phyloP scores from a whole-genome alignment of 2,329 filamentous ascomycete genomes.

The Cladosporium halotolerans region DNA sequence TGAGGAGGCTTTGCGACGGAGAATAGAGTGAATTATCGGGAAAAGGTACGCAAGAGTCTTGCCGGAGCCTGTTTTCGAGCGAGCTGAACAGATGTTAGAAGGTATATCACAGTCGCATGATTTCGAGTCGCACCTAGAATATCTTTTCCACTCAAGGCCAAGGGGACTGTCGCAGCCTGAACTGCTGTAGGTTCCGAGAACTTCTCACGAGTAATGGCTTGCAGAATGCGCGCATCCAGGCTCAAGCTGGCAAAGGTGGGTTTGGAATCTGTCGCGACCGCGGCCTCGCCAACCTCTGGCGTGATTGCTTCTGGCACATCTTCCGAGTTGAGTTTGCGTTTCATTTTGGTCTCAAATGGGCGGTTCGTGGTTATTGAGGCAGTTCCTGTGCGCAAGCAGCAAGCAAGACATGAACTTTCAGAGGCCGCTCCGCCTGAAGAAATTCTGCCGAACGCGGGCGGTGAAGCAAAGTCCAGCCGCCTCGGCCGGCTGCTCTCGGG shows the following conservation, averaged over 20 bases:
- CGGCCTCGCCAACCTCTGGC: slow-evolving; percentile 13
- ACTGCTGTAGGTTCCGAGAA: slow-evolving; percentile 84
- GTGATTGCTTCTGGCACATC: slow-evolving; percentile 37
- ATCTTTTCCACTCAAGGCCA: slow-evolving; percentile 81
- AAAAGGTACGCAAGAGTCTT: slow-evolving; percentile 96
- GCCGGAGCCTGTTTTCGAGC: slow-evolving; percentile 89
- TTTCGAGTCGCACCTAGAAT: slow-evolving; percentile 52
- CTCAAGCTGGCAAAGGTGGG: slow-evolving; percentile 67
- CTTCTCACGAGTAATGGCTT: slow-evolving; percentile 76
- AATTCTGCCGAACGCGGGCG: not conserved
- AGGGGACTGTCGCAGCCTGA: slow-evolving; percentile 78
- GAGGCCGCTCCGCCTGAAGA: not conserved
- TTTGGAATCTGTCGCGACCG: slow-evolving; percentile 10
- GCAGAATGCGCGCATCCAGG: slow-evolving; percentile 77
- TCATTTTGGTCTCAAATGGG: slow-evolving; percentile 26
- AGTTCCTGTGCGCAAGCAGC: not conserved
- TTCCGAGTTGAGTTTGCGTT: slow-evolving; percentile 46
- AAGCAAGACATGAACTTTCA: not conserved
- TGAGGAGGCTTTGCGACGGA: slow-evolving; percentile 65
- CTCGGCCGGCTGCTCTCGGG: too few species aligned
- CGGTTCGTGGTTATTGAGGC: not conserved
- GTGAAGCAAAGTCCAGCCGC: not conserved
- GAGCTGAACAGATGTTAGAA: slow-evolving; percentile 48
- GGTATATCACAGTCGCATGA: too few species aligned
- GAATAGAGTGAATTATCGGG: slow-evolving; percentile 76